Evolutionary conservation across 805 yeast genomes (phyloP).

Genomic region (Metschnikowia corniflorae): DNA sequence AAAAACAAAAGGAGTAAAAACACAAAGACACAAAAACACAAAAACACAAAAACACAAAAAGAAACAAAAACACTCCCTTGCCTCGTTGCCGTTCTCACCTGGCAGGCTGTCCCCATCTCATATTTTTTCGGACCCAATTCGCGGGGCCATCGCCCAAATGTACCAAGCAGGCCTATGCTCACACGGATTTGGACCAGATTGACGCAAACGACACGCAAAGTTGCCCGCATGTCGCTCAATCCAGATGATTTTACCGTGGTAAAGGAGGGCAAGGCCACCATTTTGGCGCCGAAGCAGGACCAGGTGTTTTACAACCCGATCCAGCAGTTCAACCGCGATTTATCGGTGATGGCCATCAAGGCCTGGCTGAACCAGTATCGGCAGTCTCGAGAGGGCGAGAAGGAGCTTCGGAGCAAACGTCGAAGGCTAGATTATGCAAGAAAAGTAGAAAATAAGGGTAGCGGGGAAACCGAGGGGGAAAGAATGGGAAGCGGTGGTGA

Average conservation of each 20-base stretch:
- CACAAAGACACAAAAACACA: too few relatives aligned
- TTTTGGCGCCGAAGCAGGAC: slow-evolving; percentile 77
- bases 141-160: too few relatives aligned
- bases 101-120: too few relatives aligned
- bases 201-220: background rate
- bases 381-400: slow-evolving; percentile 28
- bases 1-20: too few relatives aligned
- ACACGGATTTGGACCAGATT: background rate
- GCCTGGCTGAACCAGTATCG: slow-evolving; percentile 76
- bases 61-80: too few relatives aligned
- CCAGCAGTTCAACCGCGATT: slow-evolving; percentile 93
- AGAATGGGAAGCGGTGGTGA: too few relatives aligned
- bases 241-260: slow-evolving; percentile 33
- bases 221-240: slow-evolving; percentile 18
- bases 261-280: slow-evolving; percentile 79
- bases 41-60: too few relatives aligned
- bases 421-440: slow-evolving; percentile 8
- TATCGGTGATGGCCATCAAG: slow-evolving; percentile 76
- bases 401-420: slow-evolving; percentile 20
- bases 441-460: background rate
- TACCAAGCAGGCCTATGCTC: too few relatives aligned
- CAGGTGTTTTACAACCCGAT: slow-evolving; percentile 92
- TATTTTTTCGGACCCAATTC: too few relatives aligned
- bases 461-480: background rate
- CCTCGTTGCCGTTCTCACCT: too few relatives aligned